These are phyloP conservation scores for Amanita muscaria DNA, from an alignment of 768 basidiomycete genomes.

Conservation along the genomic window DNA sequence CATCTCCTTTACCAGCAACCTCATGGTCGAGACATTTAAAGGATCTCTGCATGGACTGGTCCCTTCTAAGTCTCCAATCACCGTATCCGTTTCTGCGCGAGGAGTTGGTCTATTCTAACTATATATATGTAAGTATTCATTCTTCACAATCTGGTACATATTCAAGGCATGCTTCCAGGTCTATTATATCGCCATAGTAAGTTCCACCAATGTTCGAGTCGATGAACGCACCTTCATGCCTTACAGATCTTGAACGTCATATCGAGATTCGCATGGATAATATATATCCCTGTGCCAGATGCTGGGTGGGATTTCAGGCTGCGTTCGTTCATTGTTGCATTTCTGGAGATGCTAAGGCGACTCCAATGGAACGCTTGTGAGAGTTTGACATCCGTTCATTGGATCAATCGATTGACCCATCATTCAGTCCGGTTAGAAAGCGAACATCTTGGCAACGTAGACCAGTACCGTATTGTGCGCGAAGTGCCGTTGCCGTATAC, in stretches of 20 bases:
- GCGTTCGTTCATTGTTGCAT: conserved; percentile 56
- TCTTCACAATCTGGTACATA: not conserved
- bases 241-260: conserved; percentile 60
- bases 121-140: conserved; percentile 41
- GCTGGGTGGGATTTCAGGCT: conserved; percentile 38
- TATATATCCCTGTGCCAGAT: conserved; percentile 65
- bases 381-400: conserved; percentile 20
- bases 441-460: conserved; percentile 89
- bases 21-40: not conserved
- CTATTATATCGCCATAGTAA: conserved; percentile 76
- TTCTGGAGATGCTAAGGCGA: conserved; percentile 72
- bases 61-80: conserved; percentile 52
- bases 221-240: not conserved
- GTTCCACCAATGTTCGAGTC: conserved; percentile 10
- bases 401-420: not conserved
- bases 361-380: conserved; percentile 90
- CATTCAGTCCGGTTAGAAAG: conserved; percentile 69
- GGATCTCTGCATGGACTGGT: conserved; percentile 94
- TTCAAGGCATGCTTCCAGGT: conserved; percentile 27
- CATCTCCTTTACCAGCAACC: not conserved
- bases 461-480: conserved; percentile 82
- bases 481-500: conserved; percentile 81
- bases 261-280: conserved; percentile 76
- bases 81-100: conserved; percentile 56
- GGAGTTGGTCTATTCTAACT: conserved; percentile 65